Evolutionary conservation across 2,329 filamentous ascomycete genomes (phyloP).

Genomic region (Pseudogymnoascus sp.): DNA sequence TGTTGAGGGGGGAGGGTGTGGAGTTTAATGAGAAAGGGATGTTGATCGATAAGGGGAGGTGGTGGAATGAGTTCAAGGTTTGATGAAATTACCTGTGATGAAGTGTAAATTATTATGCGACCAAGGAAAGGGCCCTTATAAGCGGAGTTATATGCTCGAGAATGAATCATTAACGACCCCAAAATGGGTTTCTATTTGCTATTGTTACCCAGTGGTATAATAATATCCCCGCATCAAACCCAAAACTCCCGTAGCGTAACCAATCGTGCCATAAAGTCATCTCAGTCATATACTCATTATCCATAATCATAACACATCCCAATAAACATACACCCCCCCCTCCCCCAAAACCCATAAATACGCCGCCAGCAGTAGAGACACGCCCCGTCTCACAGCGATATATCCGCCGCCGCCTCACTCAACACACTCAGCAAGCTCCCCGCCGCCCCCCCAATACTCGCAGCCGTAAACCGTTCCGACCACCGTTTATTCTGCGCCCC

Average conservation of each 20-base stretch:
- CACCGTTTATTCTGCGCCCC: constrained; percentile 32
- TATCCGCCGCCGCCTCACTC: constrained; percentile 43
- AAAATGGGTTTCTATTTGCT: not conserved
- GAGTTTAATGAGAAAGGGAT: constrained; percentile 37
- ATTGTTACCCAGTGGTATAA: not conserved
- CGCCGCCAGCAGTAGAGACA: too few species aligned
- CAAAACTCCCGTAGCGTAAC: not conserved
- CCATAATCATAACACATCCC: constrained; percentile 1
- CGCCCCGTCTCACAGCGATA: not conserved
- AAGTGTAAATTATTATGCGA: not conserved
- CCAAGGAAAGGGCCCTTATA: too few species aligned
- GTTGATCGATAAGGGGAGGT: constrained; percentile 32
- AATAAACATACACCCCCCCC: not conserved
- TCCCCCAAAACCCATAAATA: not conserved
- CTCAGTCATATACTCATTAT: not conserved
- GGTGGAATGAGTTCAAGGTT: constrained; percentile 37
- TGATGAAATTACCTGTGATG: not conserved
- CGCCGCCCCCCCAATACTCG: constrained; percentile 53
- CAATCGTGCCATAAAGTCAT: not conserved
- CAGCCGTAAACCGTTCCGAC: constrained; percentile 48
- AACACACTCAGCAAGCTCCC: constrained; percentile 50
- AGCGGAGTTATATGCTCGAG: too few species aligned
- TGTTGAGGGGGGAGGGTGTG: constrained; percentile 40
- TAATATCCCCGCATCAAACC: not conserved
- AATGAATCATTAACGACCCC: not conserved